Conservation (phyloP, 73 alveolate genomes). For the Uronychia binucleata region DNA sequence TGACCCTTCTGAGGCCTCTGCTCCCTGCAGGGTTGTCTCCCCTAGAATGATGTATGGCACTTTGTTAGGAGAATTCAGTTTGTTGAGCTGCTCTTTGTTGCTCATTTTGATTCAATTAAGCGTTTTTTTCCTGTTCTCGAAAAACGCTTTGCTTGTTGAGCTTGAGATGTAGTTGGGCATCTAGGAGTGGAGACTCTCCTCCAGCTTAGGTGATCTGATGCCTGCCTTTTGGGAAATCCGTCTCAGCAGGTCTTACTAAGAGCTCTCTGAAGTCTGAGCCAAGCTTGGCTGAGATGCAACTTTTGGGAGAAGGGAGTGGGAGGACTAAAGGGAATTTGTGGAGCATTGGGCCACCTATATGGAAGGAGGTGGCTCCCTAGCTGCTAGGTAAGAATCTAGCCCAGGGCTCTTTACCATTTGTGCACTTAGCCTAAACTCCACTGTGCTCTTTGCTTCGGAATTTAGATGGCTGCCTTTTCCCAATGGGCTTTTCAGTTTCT, state of each 20-base stretch:
- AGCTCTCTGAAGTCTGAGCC: neutral
- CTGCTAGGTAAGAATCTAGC: neutral
- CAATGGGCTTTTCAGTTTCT: neutral
- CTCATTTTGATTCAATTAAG: no score
- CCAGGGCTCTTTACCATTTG: neutral
- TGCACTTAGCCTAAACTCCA: neutral
- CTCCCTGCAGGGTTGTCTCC: no score
- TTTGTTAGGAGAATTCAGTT: no score
- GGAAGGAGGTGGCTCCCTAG: neutral
- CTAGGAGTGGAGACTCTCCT: neutral
- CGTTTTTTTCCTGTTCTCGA: neutral
- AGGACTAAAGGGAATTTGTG: neutral
- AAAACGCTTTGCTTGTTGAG: neutral
- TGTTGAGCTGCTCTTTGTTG: no score
- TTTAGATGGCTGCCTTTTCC: neutral
- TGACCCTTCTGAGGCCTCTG: no score
- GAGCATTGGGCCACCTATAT: neutral
- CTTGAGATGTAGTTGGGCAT: neutral
- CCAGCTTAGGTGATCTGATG: no score
- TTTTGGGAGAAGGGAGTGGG: neutral
- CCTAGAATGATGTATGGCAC: no score
- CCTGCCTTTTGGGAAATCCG: neutral
- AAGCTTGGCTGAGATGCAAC: neutral
- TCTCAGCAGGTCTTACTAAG: neutral
- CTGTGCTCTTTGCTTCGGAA: neutral